A percentile compares a stretch with the other conserved stretches of the same genome.
Evolutionary conservation across 1,284 basidiomycete species (phyloP).

Genomic region (Marasmius tenuissimus): DNA sequence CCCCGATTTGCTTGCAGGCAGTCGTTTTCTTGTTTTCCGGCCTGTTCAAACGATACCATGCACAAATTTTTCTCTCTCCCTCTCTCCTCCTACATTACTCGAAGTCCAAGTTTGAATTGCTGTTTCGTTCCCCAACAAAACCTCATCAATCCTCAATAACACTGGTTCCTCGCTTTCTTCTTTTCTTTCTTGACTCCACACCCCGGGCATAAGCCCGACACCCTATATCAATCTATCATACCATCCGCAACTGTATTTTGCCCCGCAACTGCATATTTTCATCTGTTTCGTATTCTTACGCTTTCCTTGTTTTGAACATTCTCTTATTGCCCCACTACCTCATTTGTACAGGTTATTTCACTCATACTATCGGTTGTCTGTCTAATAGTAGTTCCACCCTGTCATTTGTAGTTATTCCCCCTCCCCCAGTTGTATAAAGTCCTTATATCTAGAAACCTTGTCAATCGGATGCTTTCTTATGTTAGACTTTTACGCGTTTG

Average conservation of each 20-base stretch:
- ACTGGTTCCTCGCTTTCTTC: slow-evolving; percentile 17
- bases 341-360: slow-evolving; percentile 62
- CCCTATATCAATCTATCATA: slow-evolving; percentile 34
- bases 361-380: slow-evolving; percentile 50
- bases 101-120: slow-evolving; percentile 32
- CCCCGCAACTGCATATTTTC: slow-evolving; percentile 51
- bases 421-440: slow-evolving; percentile 47
- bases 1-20: too few relatives aligned
- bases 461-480: slow-evolving; percentile 16
- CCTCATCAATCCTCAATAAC: neutral
- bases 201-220: slow-evolving; percentile 10
- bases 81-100: slow-evolving; percentile 27
- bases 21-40: slow-evolving; percentile 18
- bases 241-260: slow-evolving; percentile 70
- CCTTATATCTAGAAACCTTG: slow-evolving; percentile 33
- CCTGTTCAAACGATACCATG: slow-evolving; percentile 21
- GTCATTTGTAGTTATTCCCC: slow-evolving; percentile 67
- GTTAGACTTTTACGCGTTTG: neutral
- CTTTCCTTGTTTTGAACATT: slow-evolving; percentile 45
- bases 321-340: slow-evolving; percentile 40
- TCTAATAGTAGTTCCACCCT: slow-evolving; percentile 54
- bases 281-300: slow-evolving; percentile 36
- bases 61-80: slow-evolving; percentile 2
- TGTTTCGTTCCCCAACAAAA: slow-evolving; percentile 16
- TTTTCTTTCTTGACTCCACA: slow-evolving; percentile 15